Conservation (phyloP, 768 basidiomycete species). For the Mycena kentingensis region DNA sequence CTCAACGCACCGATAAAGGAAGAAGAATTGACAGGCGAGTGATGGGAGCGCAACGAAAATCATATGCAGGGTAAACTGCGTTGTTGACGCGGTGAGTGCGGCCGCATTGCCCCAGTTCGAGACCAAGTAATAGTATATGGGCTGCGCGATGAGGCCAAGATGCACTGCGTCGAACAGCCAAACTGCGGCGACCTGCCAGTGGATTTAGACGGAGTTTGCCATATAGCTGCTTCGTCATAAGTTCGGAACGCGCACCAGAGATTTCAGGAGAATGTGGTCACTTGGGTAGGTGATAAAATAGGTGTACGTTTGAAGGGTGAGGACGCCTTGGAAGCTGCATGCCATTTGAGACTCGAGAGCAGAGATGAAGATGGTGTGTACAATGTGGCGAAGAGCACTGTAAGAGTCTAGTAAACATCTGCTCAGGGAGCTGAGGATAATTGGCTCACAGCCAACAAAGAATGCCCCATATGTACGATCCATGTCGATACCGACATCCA, state of each 20-base stretch:
- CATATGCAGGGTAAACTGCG: conserved; percentile 1
- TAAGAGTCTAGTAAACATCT: too few relatives aligned
- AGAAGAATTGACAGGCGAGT: neutral
- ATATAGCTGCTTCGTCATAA: too few relatives aligned
- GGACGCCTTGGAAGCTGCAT: conserved; percentile 10
- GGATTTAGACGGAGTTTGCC: neutral
- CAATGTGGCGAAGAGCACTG: too few relatives aligned
- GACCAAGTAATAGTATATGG: conserved; percentile 4
- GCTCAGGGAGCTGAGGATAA: too few relatives aligned
- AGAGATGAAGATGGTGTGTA: too few relatives aligned
- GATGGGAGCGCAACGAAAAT: neutral
- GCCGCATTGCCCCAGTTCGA: conserved; percentile 3
- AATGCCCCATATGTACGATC: too few relatives aligned
- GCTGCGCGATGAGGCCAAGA: conserved; percentile 1
- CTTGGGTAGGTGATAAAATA: conserved; percentile 3
- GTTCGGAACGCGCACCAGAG: neutral
- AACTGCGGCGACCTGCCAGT: neutral
- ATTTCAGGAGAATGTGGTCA: neutral
- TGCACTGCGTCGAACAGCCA: conserved; percentile 2
- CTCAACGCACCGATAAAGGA: conserved; percentile 3
- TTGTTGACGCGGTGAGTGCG: neutral
- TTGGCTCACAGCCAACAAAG: too few relatives aligned
- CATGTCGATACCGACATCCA: too few relatives aligned
- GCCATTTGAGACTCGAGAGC: too few relatives aligned
- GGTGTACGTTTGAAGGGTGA: conserved; percentile 2